A percentile compares a stretch with the other conserved stretches of the same genome.
phyloP scores from a whole-genome alignment of 441 rosid genomes.

The Viola pubescens region DNA sequence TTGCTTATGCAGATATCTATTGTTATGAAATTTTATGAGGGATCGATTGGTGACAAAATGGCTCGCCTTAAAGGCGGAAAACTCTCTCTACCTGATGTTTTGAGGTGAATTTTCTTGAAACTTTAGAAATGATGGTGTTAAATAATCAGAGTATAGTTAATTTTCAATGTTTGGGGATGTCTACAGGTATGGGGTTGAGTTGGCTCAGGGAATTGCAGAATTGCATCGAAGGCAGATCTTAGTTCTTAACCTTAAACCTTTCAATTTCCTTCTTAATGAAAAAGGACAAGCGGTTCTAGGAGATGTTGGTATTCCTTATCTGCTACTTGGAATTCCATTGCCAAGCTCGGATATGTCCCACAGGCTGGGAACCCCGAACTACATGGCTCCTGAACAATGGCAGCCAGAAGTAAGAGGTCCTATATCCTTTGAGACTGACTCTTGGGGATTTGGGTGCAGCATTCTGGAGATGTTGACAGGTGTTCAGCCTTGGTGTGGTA shows the following conservation, averaged over 20 bases:
- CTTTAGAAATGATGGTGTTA: conserved; percentile 1
- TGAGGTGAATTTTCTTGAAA: conserved; percentile 39
- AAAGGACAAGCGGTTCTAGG: conserved; percentile 62
- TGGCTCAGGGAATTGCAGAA: conserved; percentile 52
- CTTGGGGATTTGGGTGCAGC: conserved; percentile 92
- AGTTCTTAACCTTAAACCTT: conserved; percentile 71
- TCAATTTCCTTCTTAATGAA: conserved; percentile 63
- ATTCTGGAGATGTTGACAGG: conserved; percentile 87
- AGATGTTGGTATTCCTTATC: conserved; percentile 69
- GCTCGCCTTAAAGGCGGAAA: conserved; percentile 72
- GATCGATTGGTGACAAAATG: conserved; percentile 74
- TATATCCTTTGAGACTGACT: conserved; percentile 66
- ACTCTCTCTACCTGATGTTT: conserved; percentile 45
- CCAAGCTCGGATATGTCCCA: conserved; percentile 50
- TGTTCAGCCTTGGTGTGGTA: conserved; percentile 71
- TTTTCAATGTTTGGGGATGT: conserved; percentile 14
- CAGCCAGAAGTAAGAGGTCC: conserved; percentile 84
- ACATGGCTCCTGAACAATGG: conserved; percentile 99
- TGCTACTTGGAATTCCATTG: conserved; percentile 57
- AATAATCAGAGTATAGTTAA: neutral
- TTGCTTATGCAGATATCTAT: conserved; percentile 46
- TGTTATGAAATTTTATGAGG: conserved; percentile 76
- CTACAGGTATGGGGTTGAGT: conserved; percentile 63
- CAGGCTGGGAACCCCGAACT: conserved; percentile 80
- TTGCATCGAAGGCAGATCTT: conserved; percentile 61